Conservation (phyloP, 2,329 filamentous ascomycete species). For the Aspergillus cejpii region DNA sequence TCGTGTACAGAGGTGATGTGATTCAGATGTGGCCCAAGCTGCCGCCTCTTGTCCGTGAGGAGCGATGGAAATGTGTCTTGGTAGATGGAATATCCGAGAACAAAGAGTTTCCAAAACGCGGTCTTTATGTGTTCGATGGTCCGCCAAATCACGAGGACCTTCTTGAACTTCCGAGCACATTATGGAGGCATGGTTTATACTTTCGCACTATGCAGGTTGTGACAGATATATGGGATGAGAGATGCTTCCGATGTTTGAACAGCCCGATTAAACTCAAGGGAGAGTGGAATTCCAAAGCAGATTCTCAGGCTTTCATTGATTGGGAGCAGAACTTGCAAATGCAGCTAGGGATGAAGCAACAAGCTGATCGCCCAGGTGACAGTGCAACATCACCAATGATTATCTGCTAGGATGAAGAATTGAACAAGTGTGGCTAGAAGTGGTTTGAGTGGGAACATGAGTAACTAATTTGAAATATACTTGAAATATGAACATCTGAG, state of each 20-base stretch:
- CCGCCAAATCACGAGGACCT: background rate
- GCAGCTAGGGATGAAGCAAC: too few species aligned
- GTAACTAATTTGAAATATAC: too few species aligned
- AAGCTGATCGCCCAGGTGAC: too few species aligned
- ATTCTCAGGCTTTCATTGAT: too few species aligned
- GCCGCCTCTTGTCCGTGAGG: background rate
- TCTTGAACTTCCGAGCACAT: background rate
- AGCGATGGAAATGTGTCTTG: background rate
- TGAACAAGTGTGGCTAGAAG: too few species aligned
- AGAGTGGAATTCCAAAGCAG: too few species aligned
- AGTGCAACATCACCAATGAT: too few species aligned
- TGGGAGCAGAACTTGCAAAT: too few species aligned
- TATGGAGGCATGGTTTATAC: background rate
- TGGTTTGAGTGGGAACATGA: too few species aligned
- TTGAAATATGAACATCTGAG: too few species aligned
- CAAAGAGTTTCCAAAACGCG: background rate
- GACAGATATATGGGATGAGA: background rate
- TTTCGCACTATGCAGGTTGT: background rate
- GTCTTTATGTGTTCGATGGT: background rate
- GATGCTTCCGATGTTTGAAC: background rate
- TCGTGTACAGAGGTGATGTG: background rate
- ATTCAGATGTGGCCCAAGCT: conserved; percentile 1
- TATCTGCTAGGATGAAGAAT: too few species aligned
- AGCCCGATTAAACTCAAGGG: background rate
- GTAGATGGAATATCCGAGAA: background rate